Evolutionary conservation across 1,284 basidiomycete genomes (phyloP), one percentile per base, ranked within the genome.

Genomic region (Vanrija sp.): DNA sequence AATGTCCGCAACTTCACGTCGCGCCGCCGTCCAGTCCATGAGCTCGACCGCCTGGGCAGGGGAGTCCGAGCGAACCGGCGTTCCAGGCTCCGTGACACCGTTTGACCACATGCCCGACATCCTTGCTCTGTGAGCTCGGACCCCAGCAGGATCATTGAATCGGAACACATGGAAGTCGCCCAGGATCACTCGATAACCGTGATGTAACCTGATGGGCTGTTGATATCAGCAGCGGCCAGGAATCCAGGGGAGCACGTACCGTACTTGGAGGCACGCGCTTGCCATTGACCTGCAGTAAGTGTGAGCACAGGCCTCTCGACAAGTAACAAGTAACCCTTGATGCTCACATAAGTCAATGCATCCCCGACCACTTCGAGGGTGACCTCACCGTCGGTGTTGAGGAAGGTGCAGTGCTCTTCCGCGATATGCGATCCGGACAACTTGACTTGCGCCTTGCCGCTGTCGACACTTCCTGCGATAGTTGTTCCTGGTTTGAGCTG

Each of bases 101-200:
- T 51, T 54, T 1, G 44, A 44, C 54, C 54, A 60, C 53, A 57
- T 57, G 45, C 55, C 55, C 4, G 59, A 61, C 52, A 61, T 57
- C 38, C 59, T 40, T 3, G 50, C 52, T 7, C 59, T 44, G 19
- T 87, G 87, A 65, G 91, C 93, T 60, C 93, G 86, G 50, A 95
- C 94, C 68, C 94, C 89, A 71, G 92, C 91, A 0, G 93, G 93
- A 68, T 75, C 73, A 71, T 96, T 98, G 79, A 97, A 98, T 16
- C 95, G 85, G 77, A 98, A 98, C 54, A 98, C 93, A 77, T 98
- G 96, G 62, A 94, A 88, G 66, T 98, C 94, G 52, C 95, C 94
- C 49, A 98, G 82, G 72, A 98, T 98, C 66, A 98, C 92, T 43
- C 95, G 88, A 74, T 88, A 98, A 25, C 95, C 95, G 48, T 93